phyloP scores from a whole-genome alignment of 164 flowering plant genomes.

The Cinnamomum chago region DNA sequence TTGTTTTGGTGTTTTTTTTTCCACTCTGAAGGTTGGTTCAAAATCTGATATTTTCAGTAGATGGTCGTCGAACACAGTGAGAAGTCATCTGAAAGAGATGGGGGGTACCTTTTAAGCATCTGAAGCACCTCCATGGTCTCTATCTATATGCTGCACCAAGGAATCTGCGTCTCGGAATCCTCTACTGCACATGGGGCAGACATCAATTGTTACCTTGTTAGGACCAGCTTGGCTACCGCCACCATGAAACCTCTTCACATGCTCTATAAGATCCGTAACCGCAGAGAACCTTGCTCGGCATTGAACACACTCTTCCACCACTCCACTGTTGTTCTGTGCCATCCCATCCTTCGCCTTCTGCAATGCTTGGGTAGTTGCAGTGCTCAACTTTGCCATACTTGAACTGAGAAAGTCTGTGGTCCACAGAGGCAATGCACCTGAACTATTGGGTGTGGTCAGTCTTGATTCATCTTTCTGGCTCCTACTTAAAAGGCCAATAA shows the following conservation, averaged over 20 bases:
- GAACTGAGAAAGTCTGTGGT: constrained; percentile 53
- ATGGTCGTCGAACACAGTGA: no score
- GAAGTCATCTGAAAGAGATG: not conserved
- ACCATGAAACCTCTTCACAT: constrained; percentile 78
- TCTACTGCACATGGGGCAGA: constrained; percentile 83
- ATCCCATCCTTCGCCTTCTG: constrained; percentile 40
- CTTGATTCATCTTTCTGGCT: constrained; percentile 47
- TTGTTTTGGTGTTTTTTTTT: no score
- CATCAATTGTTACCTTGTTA: constrained; percentile 61
- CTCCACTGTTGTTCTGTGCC: constrained; percentile 26
- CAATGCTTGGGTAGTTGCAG: constrained; percentile 55
- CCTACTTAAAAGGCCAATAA: constrained; percentile 37
- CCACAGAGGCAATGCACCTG: constrained; percentile 56
- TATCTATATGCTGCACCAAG: constrained; percentile 88
- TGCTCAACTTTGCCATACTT: constrained; percentile 63
- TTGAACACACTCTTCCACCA: constrained; percentile 56
- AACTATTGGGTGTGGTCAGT: constrained; percentile 8
- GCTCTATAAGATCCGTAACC: constrained; percentile 59
- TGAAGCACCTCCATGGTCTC: constrained; percentile 72
- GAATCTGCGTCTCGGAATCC: constrained; percentile 86
- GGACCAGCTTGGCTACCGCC: constrained; percentile 33
- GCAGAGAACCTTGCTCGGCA: constrained; percentile 60
- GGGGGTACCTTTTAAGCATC: constrained; percentile 24
- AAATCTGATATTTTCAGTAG: no score
- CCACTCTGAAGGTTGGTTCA: no score